Conservation (phyloP, 441 rosid species). For the Mallotus repandus region DNA sequence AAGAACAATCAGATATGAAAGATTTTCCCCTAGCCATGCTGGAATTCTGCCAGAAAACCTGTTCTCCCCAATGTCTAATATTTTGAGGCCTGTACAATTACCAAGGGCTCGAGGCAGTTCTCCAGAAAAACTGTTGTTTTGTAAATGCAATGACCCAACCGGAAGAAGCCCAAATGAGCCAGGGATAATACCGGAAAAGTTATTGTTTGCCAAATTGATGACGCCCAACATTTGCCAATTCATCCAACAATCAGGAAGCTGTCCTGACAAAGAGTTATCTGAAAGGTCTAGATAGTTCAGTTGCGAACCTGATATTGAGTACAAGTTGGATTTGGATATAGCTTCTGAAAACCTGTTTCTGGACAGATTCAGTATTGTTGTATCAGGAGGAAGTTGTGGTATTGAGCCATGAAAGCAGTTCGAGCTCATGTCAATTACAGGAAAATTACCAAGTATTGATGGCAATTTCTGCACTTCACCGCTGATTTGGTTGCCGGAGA, state of each 20-base stretch:
- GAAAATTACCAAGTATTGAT: neutral
- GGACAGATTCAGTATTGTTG: constrained; percentile 12
- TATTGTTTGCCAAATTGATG: constrained; percentile 24
- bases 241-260: constrained; percentile 25
- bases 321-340: constrained; percentile 17
- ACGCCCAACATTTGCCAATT: neutral
- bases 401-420: constrained; percentile 13
- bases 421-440: constrained; percentile 8
- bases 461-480: constrained; percentile 1
- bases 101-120: constrained; percentile 20
- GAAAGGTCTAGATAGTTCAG: constrained; percentile 12
- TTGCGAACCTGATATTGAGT: neutral
- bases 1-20: constrained; percentile 14
- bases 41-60: constrained; percentile 22
- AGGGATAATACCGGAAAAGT: constrained; percentile 20
- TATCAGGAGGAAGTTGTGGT: neutral
- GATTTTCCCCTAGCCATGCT: constrained; percentile 25
- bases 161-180: neutral
- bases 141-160: constrained; percentile 1
- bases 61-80: constrained; percentile 26
- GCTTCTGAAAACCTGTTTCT: constrained; percentile 10
- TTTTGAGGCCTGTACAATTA: neutral
- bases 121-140: constrained; percentile 27
- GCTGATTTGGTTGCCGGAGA: neutral
- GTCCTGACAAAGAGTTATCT: constrained; percentile 12